Percentiles rank a stretch among this genome's conserved stretches.
Conservation (phyloP, 352 stramenopile species). For the Phytophthora pluvialis region DNA sequence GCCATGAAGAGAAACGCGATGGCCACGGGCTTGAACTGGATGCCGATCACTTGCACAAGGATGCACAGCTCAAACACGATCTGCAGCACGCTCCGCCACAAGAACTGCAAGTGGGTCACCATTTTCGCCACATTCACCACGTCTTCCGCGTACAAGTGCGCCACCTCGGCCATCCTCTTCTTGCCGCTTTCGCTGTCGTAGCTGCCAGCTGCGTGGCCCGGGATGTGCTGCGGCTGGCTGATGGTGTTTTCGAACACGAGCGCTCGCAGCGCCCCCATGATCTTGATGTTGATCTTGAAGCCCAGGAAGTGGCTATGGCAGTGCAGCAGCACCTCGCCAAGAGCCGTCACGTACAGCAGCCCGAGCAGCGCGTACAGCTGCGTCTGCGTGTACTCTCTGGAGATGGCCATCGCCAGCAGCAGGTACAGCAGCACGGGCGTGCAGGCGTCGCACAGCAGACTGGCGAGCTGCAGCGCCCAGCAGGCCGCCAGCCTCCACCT, state of each 20-base stretch:
- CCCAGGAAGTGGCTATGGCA: constrained; percentile 39
- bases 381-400: constrained; percentile 29
- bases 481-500: constrained; percentile 38
- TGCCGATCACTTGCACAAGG: constrained; percentile 45
- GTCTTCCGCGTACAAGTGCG: constrained; percentile 43
- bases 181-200: constrained; percentile 33
- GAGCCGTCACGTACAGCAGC: constrained; percentile 36
- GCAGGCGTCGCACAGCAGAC: constrained; percentile 43
- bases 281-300: constrained; percentile 47
- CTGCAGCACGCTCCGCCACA: constrained; percentile 41
- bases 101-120: constrained; percentile 36
- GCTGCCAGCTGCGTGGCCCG: constrained; percentile 27
- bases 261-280: constrained; percentile 38
- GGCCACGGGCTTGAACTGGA: constrained; percentile 36
- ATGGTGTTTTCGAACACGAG: constrained; percentile 52
- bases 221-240: constrained; percentile 28
- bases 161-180: constrained; percentile 46
- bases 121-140: constrained; percentile 31
- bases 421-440: constrained; percentile 54
- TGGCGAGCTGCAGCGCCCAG: constrained; percentile 47
- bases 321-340: constrained; percentile 37
- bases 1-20: constrained; percentile 36
- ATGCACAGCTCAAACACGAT: constrained; percentile 45
- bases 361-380: constrained; percentile 33
- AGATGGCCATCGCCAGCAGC: constrained; percentile 46